Conservation (phyloP, 2,329 filamentous ascomycete species). For the Ceratocystis harringtonii region DNA sequence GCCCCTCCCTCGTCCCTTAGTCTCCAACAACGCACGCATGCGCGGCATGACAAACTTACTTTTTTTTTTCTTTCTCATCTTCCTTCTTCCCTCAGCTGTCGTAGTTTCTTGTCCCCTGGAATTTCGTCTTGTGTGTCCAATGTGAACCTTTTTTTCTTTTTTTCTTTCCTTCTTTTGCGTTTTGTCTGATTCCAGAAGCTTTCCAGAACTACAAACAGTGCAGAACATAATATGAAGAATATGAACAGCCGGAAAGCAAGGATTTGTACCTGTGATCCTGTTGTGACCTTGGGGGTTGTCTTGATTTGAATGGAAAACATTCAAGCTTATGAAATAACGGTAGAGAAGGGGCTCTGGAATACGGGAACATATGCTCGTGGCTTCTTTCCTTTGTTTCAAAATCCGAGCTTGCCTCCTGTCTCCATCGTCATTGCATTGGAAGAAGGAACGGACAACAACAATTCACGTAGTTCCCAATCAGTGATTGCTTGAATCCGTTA, state of each 20-base stretch:
- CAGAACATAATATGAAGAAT: neutral
- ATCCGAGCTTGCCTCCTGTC: neutral
- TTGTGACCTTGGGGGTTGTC: neutral
- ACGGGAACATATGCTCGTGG: neutral
- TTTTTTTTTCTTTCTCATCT: neutral
- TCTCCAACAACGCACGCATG: neutral
- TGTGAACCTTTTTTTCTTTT: neutral
- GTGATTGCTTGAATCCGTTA: neutral
- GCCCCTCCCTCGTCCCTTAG: neutral
- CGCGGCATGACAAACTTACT: neutral
- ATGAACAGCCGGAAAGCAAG: neutral
- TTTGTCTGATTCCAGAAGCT: conserved; percentile 7
- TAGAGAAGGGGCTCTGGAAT: neutral
- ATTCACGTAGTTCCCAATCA: neutral
- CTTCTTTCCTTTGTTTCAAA: conserved; percentile 2
- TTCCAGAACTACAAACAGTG: conserved; percentile 9
- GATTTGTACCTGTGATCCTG: neutral
- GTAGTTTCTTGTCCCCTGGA: neutral
- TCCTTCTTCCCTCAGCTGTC: neutral
- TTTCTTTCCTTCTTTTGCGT: neutral
- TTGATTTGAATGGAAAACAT: neutral
- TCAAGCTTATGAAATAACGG: neutral
- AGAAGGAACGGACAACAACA: neutral
- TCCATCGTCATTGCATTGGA: neutral
- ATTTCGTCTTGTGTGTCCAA: neutral